Base-by-base conservation (phyloP, 106 monocot species). In the Dendrobium huoshanense region DNA sequence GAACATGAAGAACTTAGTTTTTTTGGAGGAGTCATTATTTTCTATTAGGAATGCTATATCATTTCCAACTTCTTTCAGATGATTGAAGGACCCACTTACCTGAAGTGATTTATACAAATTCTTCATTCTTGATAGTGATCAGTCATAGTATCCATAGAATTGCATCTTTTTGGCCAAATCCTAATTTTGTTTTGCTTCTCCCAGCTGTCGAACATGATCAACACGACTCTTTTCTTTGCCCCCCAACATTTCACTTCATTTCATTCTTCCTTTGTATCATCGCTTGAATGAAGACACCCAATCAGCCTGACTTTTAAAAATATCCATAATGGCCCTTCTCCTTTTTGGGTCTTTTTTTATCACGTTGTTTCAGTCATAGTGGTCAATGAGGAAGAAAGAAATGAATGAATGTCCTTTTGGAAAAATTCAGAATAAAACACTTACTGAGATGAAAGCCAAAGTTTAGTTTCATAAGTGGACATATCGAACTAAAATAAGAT, bases 1-100 rank as follows among this genome's bases (percentile, higher is more conserved):
- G 79, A 79, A 27, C 27, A 0, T 27, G 27, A 27, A 83, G 43
- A 83, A 83, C 79, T 84, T 84, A 45, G 29, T 79, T 78, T 84
- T 84, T 82, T 41, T 82, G n/a, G 81, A 73, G 74, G 74, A 54
- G 25, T 81, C 75, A 77, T 84, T 79, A n/a, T n/a, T n/a, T 45
- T 81, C 81, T 75, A 75, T 64, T 56, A 27, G 75, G 73, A 74
- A 74, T 5, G 81, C 51, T 74, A 81, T 73, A 73, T 81, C 51
- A 81, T 81, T 2, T 3, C 43, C n/a, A n/a, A 43, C 55, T 55
- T 17, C 1, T 73, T 73, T 41, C 24, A n/a, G 65, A 65, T 18
- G 65, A 11, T 65, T 65, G 65, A 65, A 22, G 65, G 65, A 11
- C 65, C 65, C 8, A 0, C 4, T 16, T 1, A 16, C 65, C 65